Evolutionary conservation across 2,329 filamentous ascomycete species (phyloP), one percentile per base, ranked within the genome.

Genomic region (Pseudogymnoascus sp.): DNA sequence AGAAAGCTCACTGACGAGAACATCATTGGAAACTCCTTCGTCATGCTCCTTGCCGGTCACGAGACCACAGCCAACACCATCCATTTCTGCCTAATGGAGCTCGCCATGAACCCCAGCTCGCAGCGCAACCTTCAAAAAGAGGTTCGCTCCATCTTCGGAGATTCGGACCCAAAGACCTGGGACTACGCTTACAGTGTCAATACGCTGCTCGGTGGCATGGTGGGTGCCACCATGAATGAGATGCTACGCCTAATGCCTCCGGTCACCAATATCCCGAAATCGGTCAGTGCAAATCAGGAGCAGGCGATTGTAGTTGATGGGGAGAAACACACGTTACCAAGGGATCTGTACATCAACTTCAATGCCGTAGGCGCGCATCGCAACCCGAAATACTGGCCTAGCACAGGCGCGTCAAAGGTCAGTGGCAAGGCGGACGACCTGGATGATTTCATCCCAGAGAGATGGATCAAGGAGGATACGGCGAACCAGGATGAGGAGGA

Each of bases 21-120:
- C 62, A 87, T 92, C 63, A 76, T 89, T 29, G 88, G 88, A 59
- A 92, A 92, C 70, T 84, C 88, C 17, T 88, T 87, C 65, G 78
- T 87, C 68, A 84, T 86, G 74, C 79, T 84, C 64, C 78, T 92
- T 1, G 90, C 90, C 0, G 90, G 90, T 10, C 89, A 94, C 73
- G 90, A 94, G 74, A 92, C 90, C 1, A 89, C 89, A 1, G 89
- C 89, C 58, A 91, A 90, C 72, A 82, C 84, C 3, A 78, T 92
- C 39, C 87, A 92, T 74, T 92, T 90, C 71, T 80, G 85, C 2
- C 74, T 92, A 3, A 71, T 91, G 36, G 81, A 85, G 67, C 80
- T 93, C 5, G 90, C 89, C 12, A 81, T 84, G 68, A 81, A 87
- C 68, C 84, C 84, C 5, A 74, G 77, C 1, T 81, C 81, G 0